Evolutionary conservation across 345 rosid species (phyloP).

Genomic region (Aquilaria yunnanensis): DNA sequence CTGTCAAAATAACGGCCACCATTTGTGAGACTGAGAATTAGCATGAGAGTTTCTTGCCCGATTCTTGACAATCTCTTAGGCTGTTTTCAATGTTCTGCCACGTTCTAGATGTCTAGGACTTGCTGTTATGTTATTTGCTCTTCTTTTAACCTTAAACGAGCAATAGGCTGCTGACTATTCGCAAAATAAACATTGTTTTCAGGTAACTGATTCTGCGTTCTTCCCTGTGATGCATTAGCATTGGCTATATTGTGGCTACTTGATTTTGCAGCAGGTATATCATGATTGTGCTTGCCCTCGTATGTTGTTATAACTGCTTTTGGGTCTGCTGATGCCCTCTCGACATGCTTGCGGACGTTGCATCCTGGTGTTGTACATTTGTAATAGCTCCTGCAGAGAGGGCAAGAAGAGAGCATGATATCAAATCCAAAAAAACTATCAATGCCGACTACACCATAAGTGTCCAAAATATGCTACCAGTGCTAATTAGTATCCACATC

Average conservation of each 20-base stretch:
- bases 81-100: background rate
- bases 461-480: background rate
- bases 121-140: constrained; percentile 38
- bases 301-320: constrained; percentile 92
- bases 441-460: no score
- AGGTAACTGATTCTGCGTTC: constrained; percentile 19
- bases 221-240: constrained; percentile 25
- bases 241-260: constrained; percentile 50
- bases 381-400: constrained; percentile 69
- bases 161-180: constrained; percentile 40
- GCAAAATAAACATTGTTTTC: constrained; percentile 18
- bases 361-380: constrained; percentile 84
- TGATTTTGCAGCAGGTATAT: constrained; percentile 54
- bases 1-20: constrained; percentile 16
- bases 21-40: constrained; percentile 12
- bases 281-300: constrained; percentile 89
- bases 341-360: constrained; percentile 85
- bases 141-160: constrained; percentile 55
- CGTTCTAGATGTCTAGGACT: background rate
- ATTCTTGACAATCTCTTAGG: constrained; percentile 4
- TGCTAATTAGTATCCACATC: no score
- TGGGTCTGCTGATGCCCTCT: constrained; percentile 82
- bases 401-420: background rate
- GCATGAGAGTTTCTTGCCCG: constrained; percentile 3
- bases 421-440: no score